Evolutionary conservation across 768 basidiomycete species (phyloP).

Genomic region (Calocybe indica): DNA sequence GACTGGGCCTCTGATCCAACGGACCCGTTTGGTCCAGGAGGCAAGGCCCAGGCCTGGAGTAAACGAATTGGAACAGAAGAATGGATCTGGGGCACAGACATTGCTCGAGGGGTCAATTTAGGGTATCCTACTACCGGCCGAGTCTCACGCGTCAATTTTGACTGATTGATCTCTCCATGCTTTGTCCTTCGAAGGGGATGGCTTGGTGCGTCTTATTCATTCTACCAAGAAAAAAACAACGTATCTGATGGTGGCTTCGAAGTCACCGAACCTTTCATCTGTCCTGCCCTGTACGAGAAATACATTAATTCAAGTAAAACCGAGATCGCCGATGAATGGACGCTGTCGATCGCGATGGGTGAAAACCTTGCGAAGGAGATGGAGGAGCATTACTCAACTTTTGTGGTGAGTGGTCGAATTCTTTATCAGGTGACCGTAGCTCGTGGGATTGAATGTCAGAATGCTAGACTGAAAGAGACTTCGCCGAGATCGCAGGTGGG

Average conservation of each 20-base stretch:
- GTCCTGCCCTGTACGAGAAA: constrained; percentile 53
- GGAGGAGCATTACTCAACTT: constrained; percentile 69
- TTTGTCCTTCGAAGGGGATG: no score
- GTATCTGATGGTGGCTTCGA: constrained; percentile 61
- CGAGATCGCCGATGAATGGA: constrained; percentile 53
- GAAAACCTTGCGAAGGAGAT: constrained; percentile 41
- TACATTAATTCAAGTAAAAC: constrained; percentile 31
- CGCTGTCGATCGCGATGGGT: constrained; percentile 51
- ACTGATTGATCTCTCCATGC: no score
- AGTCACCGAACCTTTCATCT: constrained; percentile 58
- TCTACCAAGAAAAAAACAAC: constrained; percentile 13
- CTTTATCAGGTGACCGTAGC: neutral
- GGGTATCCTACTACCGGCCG: constrained; percentile 32
- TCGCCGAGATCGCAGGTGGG: constrained; percentile 59
- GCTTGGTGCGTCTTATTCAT: no score
- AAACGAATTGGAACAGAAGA: constrained; percentile 61
- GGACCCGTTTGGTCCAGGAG: constrained; percentile 56
- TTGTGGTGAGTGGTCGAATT: constrained; percentile 47
- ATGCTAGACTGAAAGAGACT: constrained; percentile 67
- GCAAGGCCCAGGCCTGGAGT: constrained; percentile 57
- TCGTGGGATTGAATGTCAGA: no score
- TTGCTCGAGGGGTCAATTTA: constrained; percentile 46
- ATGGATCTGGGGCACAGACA: constrained; percentile 70
- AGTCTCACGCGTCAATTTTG: neutral
- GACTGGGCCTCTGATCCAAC: constrained; percentile 41